These are phyloP conservation scores for Paspalum vaginatum DNA, from an alignment of 176 grass and related monocot species.

Conservation along the genomic window DNA sequence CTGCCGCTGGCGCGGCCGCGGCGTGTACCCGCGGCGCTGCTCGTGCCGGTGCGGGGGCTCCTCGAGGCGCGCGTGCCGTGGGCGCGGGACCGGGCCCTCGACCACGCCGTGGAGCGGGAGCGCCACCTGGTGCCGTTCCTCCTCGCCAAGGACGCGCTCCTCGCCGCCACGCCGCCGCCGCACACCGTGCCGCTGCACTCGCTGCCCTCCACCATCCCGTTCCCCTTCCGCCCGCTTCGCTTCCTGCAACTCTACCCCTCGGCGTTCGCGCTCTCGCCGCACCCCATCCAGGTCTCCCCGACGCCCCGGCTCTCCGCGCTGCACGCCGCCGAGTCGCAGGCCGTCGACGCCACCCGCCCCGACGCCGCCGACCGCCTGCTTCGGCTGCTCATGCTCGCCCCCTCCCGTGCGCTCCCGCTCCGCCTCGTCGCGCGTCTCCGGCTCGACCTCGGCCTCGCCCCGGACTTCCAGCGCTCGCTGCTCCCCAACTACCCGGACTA, in stretches of 20 bases:
- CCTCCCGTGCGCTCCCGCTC: slow-evolving; percentile 62
- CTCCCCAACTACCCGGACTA: slow-evolving; percentile 82
- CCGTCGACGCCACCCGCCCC: slow-evolving; percentile 39
- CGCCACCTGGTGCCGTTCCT: slow-evolving; percentile 79
- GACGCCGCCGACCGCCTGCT: slow-evolving; percentile 74
- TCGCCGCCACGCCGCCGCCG: slow-evolving; percentile 53
- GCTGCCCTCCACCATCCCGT: slow-evolving; percentile 61
- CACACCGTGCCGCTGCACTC: slow-evolving; percentile 65
- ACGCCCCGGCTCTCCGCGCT: slow-evolving; percentile 53
- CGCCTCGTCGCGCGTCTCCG: slow-evolving; percentile 63
- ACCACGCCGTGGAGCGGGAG: slow-evolving; percentile 90
- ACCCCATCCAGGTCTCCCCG: slow-evolving; percentile 59
- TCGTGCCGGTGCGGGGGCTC: slow-evolving; percentile 36
- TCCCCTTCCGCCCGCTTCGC: slow-evolving; percentile 74
- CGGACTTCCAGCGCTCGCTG: slow-evolving; percentile 68
- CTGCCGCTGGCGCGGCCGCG: slow-evolving; percentile 17
- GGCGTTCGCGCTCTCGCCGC: slow-evolving; percentile 61
- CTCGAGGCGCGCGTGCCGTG: slow-evolving; percentile 71
- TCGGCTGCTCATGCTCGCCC: slow-evolving; percentile 81
- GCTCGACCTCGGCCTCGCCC: slow-evolving; percentile 77
- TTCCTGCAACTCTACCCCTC: slow-evolving; percentile 81
- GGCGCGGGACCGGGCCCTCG: slow-evolving; percentile 74
- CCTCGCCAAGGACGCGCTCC: slow-evolving; percentile 79
- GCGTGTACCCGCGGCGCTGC: slow-evolving; percentile 27
- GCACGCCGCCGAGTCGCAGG: slow-evolving; percentile 64